Percentiles rank a stretch among this genome's conserved stretches.
Evolutionary conservation across 441 rosid species (phyloP).

Genomic region (Viola pubescens): DNA sequence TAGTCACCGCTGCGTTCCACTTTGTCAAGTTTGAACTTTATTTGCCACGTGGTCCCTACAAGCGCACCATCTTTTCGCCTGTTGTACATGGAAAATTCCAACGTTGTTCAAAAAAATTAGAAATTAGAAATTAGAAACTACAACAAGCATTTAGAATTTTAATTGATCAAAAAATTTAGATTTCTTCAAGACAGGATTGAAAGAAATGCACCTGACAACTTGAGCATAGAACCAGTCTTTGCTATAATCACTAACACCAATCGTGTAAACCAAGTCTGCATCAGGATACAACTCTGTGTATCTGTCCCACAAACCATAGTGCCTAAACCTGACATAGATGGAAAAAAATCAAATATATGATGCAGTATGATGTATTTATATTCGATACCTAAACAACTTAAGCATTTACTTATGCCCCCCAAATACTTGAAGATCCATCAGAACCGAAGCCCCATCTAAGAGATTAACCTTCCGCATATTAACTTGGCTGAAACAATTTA

Average conservation of each 20-base stretch:
- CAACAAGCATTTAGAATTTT: neutral
- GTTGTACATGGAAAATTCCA: constrained; percentile 12
- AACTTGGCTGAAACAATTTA: constrained; percentile 2
- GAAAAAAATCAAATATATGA: neutral
- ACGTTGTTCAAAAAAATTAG: neutral
- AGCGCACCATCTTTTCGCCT: constrained; percentile 37
- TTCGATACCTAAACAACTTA: neutral
- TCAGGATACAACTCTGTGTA: constrained; percentile 47
- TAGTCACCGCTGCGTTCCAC: constrained; percentile 35
- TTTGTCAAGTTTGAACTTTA: constrained; percentile 54
- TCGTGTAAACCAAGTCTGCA: constrained; percentile 50
- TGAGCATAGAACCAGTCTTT: constrained; percentile 67
- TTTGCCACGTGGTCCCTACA: constrained; percentile 79
- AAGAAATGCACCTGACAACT: constrained; percentile 44
- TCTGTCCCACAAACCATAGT: constrained; percentile 58
- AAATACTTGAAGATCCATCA: constrained; percentile 9
- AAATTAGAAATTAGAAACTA: neutral
- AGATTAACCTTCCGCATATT: neutral
- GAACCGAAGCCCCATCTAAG: neutral
- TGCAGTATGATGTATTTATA: neutral
- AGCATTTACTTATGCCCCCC: neutral
- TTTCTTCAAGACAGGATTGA: neutral
- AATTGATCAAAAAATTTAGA: neutral
- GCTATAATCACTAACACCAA: constrained; percentile 39
- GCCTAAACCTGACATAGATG: constrained; percentile 49